Evolutionary conservation across 192 early-diverging fungal species (phyloP).

Genomic region (Kappamyces sp.): DNA sequence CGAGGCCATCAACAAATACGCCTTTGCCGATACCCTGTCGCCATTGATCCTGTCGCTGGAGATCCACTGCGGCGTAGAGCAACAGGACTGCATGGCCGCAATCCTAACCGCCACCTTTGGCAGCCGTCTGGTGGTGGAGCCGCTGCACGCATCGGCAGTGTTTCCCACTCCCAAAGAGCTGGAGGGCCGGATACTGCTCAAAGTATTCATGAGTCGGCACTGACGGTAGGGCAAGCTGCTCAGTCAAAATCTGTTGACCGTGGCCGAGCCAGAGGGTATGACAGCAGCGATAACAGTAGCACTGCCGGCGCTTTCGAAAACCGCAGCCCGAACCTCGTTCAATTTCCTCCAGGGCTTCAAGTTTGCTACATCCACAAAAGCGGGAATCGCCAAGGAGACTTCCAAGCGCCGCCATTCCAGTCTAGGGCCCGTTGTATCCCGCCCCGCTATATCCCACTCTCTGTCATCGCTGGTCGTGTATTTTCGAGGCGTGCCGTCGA

Average conservation of each 20-base stretch:
- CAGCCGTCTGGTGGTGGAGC: conserved; percentile 51
- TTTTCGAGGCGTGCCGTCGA: conserved; percentile 29
- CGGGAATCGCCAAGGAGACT: conserved; percentile 28
- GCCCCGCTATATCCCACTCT: neutral
- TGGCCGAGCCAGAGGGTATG: neutral
- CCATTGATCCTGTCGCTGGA: conserved; percentile 83
- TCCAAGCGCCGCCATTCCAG: no score
- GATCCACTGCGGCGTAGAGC: conserved; percentile 66
- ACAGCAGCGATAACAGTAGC: neutral
- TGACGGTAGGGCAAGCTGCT: neutral
- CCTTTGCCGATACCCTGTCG: conserved; percentile 74
- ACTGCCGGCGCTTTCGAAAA: neutral
- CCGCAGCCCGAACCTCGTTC: neutral
- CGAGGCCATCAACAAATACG: conserved; percentile 76
- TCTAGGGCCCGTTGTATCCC: neutral
- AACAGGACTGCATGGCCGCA: conserved; percentile 70
- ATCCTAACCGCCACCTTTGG: conserved; percentile 66
- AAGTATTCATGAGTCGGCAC: conserved; percentile 46
- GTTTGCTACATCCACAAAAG: conserved; percentile 17
- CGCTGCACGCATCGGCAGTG: conserved; percentile 21
- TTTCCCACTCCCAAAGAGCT: conserved; percentile 68
- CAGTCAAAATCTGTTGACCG: neutral
- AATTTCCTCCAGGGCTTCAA: conserved; percentile 7
- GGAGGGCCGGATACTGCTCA: conserved; percentile 66
- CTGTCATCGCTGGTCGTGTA: conserved; percentile 46